Evolutionary conservation across 169 alveolate genomes (phyloP), one percentile per base, ranked within the genome.

Genomic region (Cryptosporidium ryanae): DNA sequence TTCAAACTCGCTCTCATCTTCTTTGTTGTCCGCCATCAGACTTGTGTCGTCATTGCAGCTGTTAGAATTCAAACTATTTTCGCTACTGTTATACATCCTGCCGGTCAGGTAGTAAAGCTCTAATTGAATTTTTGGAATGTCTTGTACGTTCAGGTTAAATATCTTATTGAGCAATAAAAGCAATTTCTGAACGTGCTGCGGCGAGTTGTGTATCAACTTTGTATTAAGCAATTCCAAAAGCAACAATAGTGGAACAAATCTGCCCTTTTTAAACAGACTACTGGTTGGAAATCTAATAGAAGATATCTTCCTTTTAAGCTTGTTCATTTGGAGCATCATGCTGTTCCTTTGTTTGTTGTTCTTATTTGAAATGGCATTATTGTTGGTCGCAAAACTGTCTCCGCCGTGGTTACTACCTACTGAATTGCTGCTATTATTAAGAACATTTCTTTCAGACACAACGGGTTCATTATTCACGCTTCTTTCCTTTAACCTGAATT

Each of bases 111-210:
- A 23, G 43, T 34, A 76, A 27, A 76, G 50, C 23, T 76, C 87
- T 25, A 59, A 1, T 38, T 76, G 87, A 21, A 55, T 61, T 48
- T 61, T 61, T 2, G 87, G 87, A 4, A 76, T 61, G 18, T 76
- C 87, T 7, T 61, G 48, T 15, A 76, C 13, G n/a, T 55, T 76
- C 12, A 61, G 13, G 48, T 38, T 76, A 12, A 76, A 34, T 32
- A 76, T 48, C 46, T 46, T 55, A 18, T 44, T 55, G 3, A 76
- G 2, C 3, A 76, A 21, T 10, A 34, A 13, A 0, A 76, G 23
- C 21, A 76, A 63, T n/a, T 61, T 76, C 23, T 76, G 87, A 2
- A 23, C 63, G 25, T 76, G 87, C 23, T 57, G 87, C 8, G 87
- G 87, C 21, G 87, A 76, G 32, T 61, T 59, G 5, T 61, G 68